These are phyloP conservation scores for Trypanosoma vivax DNA, from an alignment of 208 protist species.

Conservation along the genomic window DNA sequence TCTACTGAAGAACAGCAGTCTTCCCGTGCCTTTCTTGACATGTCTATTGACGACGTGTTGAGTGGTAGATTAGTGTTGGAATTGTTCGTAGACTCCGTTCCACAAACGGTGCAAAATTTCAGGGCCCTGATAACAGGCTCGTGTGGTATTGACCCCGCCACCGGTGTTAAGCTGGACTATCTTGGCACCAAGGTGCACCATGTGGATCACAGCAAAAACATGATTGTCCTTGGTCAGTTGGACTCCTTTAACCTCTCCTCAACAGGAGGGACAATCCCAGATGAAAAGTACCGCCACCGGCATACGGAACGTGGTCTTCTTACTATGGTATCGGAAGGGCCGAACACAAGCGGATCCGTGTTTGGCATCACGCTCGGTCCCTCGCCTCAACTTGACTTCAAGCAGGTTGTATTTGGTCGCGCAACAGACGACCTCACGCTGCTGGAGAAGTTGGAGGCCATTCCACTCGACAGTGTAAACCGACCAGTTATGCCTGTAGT, in stretches of 20 bases:
- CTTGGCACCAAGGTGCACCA: slow-evolving; percentile 48
- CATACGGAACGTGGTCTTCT: slow-evolving; percentile 82
- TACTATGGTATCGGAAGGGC: slow-evolving; percentile 80
- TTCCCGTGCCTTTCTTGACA: slow-evolving; percentile 73
- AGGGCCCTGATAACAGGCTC: slow-evolving; percentile 73
- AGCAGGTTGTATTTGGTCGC: slow-evolving; percentile 94
- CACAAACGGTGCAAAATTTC: slow-evolving; percentile 86
- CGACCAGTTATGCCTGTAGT: slow-evolving; percentile 36
- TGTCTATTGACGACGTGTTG: slow-evolving; percentile 67
- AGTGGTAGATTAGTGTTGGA: slow-evolving; percentile 81
- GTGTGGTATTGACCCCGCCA: slow-evolving; percentile 39
- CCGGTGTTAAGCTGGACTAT: slow-evolving; percentile 69
- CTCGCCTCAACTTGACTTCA: slow-evolving; percentile 75
- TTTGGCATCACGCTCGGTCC: slow-evolving; percentile 75
- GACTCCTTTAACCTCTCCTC: slow-evolving; percentile 24
- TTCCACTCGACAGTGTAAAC: slow-evolving; percentile 58
- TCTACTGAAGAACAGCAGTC: slow-evolving; percentile 65
- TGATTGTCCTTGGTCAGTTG: slow-evolving; percentile 50
- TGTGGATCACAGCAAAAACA: slow-evolving; percentile 44
- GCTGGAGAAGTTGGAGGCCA: slow-evolving; percentile 63
- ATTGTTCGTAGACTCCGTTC: slow-evolving; percentile 59
- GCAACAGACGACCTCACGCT: slow-evolving; percentile 71
- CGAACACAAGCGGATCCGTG: slow-evolving; percentile 56
- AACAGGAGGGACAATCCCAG: slow-evolving; percentile 21
- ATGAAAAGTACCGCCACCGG: slow-evolving; percentile 89